Evolutionary conservation across 148 eudicot genomes (phyloP).

Genomic region (Fallopia convolvulus): DNA sequence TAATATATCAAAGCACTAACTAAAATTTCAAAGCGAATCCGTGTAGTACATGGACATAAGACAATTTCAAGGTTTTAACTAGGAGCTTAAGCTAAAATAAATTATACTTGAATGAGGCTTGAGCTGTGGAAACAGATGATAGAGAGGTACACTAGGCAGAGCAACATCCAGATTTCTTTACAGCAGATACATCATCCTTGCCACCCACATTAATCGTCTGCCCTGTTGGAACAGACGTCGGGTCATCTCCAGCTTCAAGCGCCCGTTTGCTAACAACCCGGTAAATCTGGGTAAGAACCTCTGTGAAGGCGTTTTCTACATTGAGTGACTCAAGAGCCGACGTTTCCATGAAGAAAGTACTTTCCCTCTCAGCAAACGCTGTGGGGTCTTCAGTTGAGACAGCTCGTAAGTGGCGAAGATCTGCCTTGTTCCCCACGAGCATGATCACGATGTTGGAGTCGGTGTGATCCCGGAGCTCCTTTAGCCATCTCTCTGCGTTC

Average conservation of each 20-base stretch:
- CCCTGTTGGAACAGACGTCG: not conserved
- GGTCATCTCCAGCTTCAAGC: not conserved
- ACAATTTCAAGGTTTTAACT: no score
- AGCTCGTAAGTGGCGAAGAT: no score
- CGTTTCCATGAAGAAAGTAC: not conserved
- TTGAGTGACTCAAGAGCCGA: not conserved
- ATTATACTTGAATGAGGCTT: no score
- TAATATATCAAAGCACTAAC: no score
- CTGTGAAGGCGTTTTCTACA: not conserved
- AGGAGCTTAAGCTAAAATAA: no score
- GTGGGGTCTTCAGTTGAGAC: not conserved
- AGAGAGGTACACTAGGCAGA: not conserved
- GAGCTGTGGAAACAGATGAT: no score
- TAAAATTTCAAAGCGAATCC: no score
- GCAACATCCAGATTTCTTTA: not conserved
- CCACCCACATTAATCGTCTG: not conserved
- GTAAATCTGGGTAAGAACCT: not conserved
- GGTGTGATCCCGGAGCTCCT: no score
- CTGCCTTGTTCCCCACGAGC: no score
- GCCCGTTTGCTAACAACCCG: not conserved
- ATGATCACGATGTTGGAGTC: no score
- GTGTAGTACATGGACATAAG: no score
- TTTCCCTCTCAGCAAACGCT: not conserved
- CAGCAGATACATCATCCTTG: not conserved
- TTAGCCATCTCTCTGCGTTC: no score